Base-by-base conservation (phyloP, 1,284 basidiomycete species). In the Melampsora americana region DNA sequence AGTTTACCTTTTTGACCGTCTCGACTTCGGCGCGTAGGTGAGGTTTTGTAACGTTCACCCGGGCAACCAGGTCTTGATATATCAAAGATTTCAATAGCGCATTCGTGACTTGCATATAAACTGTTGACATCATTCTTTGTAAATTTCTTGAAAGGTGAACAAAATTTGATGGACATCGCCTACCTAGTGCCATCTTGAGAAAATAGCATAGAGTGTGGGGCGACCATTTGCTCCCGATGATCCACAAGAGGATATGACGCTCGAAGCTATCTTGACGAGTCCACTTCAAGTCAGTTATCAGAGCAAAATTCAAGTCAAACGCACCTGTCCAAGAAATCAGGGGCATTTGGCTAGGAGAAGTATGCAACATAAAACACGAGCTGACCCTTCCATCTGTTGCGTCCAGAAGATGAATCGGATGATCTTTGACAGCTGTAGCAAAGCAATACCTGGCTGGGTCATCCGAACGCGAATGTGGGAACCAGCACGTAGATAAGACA, bases 201-300 rank as follows among this genome's bases (percentile, higher is more conserved):
- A 83, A 95, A 95, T 0, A 89, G 86, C 77, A 96, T 84, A 79
- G 88, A 88, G 77, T 93, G 90, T 0, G 94, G 92, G 0, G 92
- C 92, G 65, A 95, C 85, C 77, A 92, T 88, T 44, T 93, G 87
- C 83, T 96, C 94, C 20, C 90, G 86, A 79, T 97, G 93, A 82
- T 96, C 93, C 20, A 96, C 87, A 53, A 96, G 95, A 53, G 86
- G 87, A 82, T 97, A 96, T 0, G 91, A 92, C 0, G 93, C 93
- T n/a, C 93, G 87, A 16, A 91, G 85, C 92, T 93, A 77, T 20
- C 6, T 26, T 6, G 50, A 53, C 16, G 23, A 35, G 9, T 35
- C 35, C 3, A 35, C 35, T 35, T 35, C 35, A 35, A 35, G 9
- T 2, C 26, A 59, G 18, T 23, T 23, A 56, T 12, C 3, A 66